A percentile compares a stretch with the other conserved stretches of the same genome.
Evolutionary conservation across 2,329 filamentous ascomycete genomes (phyloP).

Genomic region (Beauveria sp.): DNA sequence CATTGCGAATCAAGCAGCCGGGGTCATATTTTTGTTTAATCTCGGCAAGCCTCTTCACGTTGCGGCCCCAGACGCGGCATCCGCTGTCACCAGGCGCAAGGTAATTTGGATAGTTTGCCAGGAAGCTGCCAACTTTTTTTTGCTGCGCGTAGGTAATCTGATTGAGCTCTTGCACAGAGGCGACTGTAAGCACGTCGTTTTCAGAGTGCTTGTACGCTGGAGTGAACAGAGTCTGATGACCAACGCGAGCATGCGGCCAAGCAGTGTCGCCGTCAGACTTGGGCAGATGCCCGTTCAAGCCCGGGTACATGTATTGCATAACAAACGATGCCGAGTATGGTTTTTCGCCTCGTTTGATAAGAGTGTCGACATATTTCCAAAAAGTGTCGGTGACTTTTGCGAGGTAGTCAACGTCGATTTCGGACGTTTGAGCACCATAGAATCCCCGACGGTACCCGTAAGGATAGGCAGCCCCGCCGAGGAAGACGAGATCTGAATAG

Average conservation of each 20-base stretch:
- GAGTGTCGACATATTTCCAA: constrained; percentile 1
- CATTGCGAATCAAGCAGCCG: constrained; percentile 3
- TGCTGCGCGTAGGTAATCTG: constrained; percentile 3
- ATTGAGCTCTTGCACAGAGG: neutral
- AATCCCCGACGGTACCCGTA: constrained; percentile 9
- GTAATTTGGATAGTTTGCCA: constrained; percentile 11
- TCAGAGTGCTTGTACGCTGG: neutral
- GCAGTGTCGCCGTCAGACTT: neutral
- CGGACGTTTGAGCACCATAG: constrained; percentile 5
- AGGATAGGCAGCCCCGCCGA: constrained; percentile 7
- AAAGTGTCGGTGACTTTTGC: neutral
- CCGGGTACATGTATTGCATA: constrained; percentile 10
- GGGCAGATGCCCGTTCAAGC: neutral
- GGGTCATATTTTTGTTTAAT: constrained; percentile 9
- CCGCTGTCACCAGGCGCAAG: constrained; percentile 3
- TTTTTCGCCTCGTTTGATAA: neutral
- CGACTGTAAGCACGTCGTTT: neutral
- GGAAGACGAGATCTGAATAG: constrained; percentile 3
- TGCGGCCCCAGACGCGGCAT: constrained; percentile 1
- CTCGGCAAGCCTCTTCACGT: neutral
- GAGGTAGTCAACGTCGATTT: constrained; percentile 4
- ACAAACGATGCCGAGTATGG: constrained; percentile 7
- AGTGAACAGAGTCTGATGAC: constrained; percentile 8
- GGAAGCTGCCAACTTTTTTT: neutral
- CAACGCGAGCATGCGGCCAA: constrained; percentile 3